phyloP scores from a whole-genome alignment of 164 flowering plant species.

The Vitis cinerea region DNA sequence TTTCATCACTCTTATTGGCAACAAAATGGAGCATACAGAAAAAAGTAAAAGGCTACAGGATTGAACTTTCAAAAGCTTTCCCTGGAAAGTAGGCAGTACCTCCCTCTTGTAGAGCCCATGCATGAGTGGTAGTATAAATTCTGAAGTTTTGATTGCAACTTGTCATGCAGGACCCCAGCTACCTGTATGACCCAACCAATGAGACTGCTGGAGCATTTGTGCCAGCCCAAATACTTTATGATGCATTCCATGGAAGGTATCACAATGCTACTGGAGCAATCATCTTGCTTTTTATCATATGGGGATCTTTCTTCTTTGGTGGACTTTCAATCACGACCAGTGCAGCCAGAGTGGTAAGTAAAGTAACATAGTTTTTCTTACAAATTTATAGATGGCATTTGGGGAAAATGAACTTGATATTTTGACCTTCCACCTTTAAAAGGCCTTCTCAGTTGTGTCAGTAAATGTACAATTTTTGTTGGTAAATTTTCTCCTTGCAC shows the following conservation, averaged over 20 bases:
- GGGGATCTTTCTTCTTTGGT: constrained; percentile 81
- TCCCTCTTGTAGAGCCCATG: background rate
- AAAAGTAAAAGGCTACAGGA: too few relatives aligned
- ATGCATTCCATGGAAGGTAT: constrained; percentile 70
- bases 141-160: background rate
- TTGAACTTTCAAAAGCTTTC: too few relatives aligned
- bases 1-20: too few relatives aligned
- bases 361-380: background rate
- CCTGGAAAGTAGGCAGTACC: too few relatives aligned
- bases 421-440: background rate
- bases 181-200: constrained; percentile 52
- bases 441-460: background rate
- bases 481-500: too few relatives aligned
- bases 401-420: background rate
- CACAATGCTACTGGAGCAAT: constrained; percentile 59
- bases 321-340: constrained; percentile 80
- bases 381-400: background rate
- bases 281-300: constrained; percentile 50
- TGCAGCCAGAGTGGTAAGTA: constrained; percentile 59
- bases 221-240: constrained; percentile 74
- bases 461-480: background rate
- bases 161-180: constrained; percentile 47
- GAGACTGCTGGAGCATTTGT: constrained; percentile 72
- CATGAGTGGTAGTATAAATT: background rate
- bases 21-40: too few relatives aligned